phyloP scores from a whole-genome alignment of 1,284 basidiomycete genomes.

The Pseudozyma flocculosa region DNA sequence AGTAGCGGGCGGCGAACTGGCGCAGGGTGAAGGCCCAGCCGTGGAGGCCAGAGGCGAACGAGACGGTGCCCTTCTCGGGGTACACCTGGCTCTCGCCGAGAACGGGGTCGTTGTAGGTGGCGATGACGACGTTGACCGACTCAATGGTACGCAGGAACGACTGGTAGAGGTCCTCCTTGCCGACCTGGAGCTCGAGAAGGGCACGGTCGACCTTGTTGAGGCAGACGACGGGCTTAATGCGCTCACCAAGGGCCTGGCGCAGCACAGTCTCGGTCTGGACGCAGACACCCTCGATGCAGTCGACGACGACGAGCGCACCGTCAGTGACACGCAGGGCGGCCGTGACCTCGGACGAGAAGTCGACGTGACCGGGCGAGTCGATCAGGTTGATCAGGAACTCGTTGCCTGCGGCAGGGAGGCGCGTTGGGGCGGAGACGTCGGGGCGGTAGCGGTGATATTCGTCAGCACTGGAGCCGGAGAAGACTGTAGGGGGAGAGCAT shows the following conservation, averaged over 20 bases:
- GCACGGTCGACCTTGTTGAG: conserved; percentile 99
- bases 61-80: conserved; percentile 97
- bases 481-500: too few species aligned
- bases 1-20: conserved; percentile 91
- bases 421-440: conserved; percentile 3
- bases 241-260: conserved; percentile 93
- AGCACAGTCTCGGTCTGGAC: conserved; percentile 99
- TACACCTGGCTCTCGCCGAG: conserved; percentile 99
- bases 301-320: conserved; percentile 87
- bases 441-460: too few species aligned
- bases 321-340: conserved; percentile 99
- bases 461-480: too few species aligned
- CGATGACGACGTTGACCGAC: conserved; percentile 97
- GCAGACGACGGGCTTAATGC: conserved; percentile 98
- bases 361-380: conserved; percentile 99
- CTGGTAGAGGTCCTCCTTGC: conserved; percentile 96
- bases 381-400: conserved; percentile 99
- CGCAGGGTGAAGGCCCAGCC: conserved; percentile 99
- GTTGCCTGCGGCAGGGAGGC: conserved; percentile 67
- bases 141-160: conserved; percentile 97
- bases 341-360: conserved; percentile 99
- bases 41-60: conserved; percentile 98
- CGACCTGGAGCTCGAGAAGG: conserved; percentile 94
- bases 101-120: conserved; percentile 90
- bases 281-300: conserved; percentile 99